Conservation (phyloP, 2,329 filamentous ascomycete species). For the Phoma sp. region DNA sequence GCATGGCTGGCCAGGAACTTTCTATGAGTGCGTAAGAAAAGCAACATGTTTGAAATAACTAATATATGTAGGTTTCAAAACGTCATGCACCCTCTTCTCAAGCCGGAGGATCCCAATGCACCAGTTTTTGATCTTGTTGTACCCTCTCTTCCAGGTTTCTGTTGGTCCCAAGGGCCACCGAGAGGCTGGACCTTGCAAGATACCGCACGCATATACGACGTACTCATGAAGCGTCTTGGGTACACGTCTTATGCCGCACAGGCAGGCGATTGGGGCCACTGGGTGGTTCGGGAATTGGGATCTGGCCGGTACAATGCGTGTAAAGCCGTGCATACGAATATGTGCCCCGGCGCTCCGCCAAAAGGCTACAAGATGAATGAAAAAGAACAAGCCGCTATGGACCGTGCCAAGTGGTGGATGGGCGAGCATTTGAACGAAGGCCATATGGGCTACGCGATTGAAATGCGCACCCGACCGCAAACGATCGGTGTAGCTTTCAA, state of each 20-base stretch:
- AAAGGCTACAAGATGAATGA: slow-evolving; percentile 36
- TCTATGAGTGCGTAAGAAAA: slow-evolving; percentile 47
- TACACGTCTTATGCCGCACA: slow-evolving; percentile 50
- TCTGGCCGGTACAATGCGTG: slow-evolving; percentile 44
- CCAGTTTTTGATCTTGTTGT: slow-evolving; percentile 63
- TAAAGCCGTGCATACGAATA: slow-evolving; percentile 51
- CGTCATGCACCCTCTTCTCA: slow-evolving; percentile 45
- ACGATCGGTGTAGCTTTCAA: slow-evolving; percentile 52
- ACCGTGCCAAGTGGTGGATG: slow-evolving; percentile 43
- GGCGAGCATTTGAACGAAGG: slow-evolving; percentile 38
- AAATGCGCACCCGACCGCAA: slow-evolving; percentile 52
- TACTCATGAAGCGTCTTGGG: slow-evolving; percentile 43
- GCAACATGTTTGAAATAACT: too few species aligned
- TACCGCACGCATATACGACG: slow-evolving; percentile 49
- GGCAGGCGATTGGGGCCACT: slow-evolving; percentile 52
- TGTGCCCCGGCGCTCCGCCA: slow-evolving; percentile 48
- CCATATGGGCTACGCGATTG: slow-evolving; percentile 52
- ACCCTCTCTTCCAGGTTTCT: slow-evolving; percentile 58
- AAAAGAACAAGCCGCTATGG: slow-evolving; percentile 42
- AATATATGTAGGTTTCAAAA: slow-evolving; percentile 30
- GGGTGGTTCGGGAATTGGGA: slow-evolving; percentile 49
- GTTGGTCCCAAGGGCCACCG: slow-evolving; percentile 27
- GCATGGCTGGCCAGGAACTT: slow-evolving; percentile 56
- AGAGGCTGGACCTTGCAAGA: slow-evolving; percentile 49
- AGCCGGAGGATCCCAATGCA: slow-evolving; percentile 31